A percentile compares a stretch with the other conserved stretches of the same genome.
These are phyloP conservation scores for Cyclocybe aegerita DNA, from an alignment of 768 basidiomycete genomes.

Conservation along the genomic window DNA sequence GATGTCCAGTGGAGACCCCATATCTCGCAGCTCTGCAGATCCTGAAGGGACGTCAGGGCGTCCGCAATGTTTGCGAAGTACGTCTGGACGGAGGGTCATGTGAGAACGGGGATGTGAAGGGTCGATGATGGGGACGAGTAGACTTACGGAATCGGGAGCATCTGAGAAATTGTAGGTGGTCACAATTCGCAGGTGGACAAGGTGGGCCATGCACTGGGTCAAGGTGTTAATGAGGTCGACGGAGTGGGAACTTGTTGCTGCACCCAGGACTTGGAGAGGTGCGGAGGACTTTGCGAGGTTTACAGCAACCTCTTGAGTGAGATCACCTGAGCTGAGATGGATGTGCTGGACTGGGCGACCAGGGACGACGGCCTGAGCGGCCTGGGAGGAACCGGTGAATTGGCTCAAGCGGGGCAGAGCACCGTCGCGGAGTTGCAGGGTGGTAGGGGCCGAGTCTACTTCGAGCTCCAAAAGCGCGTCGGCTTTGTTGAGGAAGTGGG, in stretches of 20 bases:
- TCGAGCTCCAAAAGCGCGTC: conserved; percentile 58
- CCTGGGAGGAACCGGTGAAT: conserved; percentile 60
- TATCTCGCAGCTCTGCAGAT: conserved; percentile 68
- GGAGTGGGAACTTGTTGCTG: conserved; percentile 58
- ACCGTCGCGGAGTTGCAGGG: conserved; percentile 35
- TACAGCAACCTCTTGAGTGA: conserved; percentile 55
- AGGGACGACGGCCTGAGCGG: conserved; percentile 57
- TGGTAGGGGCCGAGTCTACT: conserved; percentile 40
- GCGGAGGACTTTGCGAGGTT: conserved; percentile 50
- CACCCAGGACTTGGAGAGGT: conserved; percentile 54
- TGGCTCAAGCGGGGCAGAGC: conserved; percentile 47
- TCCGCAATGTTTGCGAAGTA: conserved; percentile 64
- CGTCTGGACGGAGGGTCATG: conserved; percentile 38
- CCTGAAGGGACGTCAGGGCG: conserved; percentile 56
- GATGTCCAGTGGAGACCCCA: conserved; percentile 77
- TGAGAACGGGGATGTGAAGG: conserved; percentile 15
- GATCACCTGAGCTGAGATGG: conserved; percentile 59
- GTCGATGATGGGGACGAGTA: conserved; percentile 8
- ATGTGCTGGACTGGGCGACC: conserved; percentile 66
- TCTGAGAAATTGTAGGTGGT: conserved; percentile 51
- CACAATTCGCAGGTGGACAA: conserved; percentile 68
- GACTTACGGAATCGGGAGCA: conserved; percentile 51
- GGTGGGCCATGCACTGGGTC: conserved; percentile 53
- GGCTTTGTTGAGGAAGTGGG: conserved; percentile 55
- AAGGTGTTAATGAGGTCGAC: conserved; percentile 57